Evolutionary conservation across 148 eudicot genomes (phyloP), one percentile per base, ranked within the genome.

Genomic region (Rhododendron kiyosumense): DNA sequence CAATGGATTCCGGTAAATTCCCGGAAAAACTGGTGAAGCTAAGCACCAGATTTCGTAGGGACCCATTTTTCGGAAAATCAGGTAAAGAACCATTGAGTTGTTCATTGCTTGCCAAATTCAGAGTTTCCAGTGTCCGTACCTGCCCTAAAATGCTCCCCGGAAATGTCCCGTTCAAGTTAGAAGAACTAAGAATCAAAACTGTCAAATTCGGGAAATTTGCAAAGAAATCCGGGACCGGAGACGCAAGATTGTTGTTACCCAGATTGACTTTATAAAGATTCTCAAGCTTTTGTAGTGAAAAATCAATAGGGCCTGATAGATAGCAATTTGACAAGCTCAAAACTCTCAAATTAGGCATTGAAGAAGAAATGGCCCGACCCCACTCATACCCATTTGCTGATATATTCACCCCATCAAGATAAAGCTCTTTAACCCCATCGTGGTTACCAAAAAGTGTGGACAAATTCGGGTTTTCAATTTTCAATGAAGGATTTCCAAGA

Each of bases 1-100:
- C 87, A 81, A 93, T 83, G 3, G 88, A 85, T 38, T 79, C 75
- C 1, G 92, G 92, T 41, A 91, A 82, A 1, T 1, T 17, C 0
- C 93, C 91, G 0, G 90, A 88, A 78, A 92, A 89, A 9, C 84
- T 88, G 59, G 91, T 89, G 51, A 1, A 0, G 24, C 34, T 8
- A 20, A 94, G 91, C 22, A 59, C 82, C 17, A 91, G 34, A 5
- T 24, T 84, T 74, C 36, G 84, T 13, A 91, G 77, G 7, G 86
- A 84, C 46, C 88, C 81, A 52, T 82, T 79, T 22, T 36, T 28
- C 1, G 61, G 83, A 81, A 90, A 82, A 30, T 82, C 12, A 0
- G 84, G 86, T 34, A 91, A 81, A 38, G 78, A 84, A 49, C 93
- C 93, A 1, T 26, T 1, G 18, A 90, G 88, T 2, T 79, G 18